Percentiles rank a stretch among this genome's conserved stretches.
These are phyloP conservation scores for Aureobasidium sp. DNA, from an alignment of 2,329 filamentous ascomycete genomes.

Conservation along the genomic window DNA sequence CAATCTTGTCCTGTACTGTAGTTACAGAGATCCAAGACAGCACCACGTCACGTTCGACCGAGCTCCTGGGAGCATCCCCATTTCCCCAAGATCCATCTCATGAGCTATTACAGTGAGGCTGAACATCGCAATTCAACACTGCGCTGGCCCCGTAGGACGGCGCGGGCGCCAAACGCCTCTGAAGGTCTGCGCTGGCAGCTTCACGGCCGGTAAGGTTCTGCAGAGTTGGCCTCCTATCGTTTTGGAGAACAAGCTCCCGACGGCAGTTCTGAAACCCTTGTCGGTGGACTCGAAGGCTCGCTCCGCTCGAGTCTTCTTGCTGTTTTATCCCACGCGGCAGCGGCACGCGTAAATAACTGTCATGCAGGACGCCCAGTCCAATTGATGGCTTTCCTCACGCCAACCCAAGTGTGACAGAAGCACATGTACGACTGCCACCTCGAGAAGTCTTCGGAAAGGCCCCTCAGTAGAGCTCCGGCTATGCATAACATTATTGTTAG, in stretches of 20 bases:
- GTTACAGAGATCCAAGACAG: neutral
- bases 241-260: neutral
- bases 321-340: neutral
- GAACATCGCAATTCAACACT: slow-evolving; percentile 6
- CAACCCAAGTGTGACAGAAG: neutral
- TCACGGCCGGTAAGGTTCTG: neutral
- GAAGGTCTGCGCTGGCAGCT: neutral
- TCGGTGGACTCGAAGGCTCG: neutral
- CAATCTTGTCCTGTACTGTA: neutral
- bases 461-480: neutral
- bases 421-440: neutral
- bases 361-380: slow-evolving; percentile 8
- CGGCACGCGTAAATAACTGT: slow-evolving; percentile 7
- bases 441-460: neutral
- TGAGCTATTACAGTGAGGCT: neutral
- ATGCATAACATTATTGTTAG: neutral
- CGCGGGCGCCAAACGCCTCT: neutral
- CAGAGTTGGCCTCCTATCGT: neutral
- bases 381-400: neutral
- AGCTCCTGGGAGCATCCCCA: neutral
- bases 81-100: neutral
- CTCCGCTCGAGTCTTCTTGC: neutral
- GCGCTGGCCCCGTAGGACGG: neutral
- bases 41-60: neutral
- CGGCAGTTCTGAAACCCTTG: neutral